Evolutionary conservation across 768 basidiomycete species (phyloP).

Genomic region (Panellus pusillus): DNA sequence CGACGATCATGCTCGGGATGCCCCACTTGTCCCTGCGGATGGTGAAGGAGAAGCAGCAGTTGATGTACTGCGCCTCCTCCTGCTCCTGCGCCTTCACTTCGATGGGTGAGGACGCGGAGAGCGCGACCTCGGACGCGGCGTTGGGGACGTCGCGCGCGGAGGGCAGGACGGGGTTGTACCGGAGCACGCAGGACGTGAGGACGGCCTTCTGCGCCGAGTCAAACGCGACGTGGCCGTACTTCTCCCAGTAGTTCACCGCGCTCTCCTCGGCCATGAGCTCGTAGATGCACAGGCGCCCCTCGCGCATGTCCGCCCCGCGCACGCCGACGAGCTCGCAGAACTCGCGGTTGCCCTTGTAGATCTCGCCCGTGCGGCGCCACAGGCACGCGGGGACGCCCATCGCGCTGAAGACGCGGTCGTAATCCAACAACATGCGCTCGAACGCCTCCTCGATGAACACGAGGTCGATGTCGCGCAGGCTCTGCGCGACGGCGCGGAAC

Average conservation of each 20-base stretch:
- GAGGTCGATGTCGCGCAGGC: conserved; percentile 85
- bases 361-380: conserved; percentile 96
- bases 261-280: conserved; percentile 98
- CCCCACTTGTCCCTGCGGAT: conserved; percentile 84
- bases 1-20: conserved; percentile 89
- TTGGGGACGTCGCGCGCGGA: conserved; percentile 32
- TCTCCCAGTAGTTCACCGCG: conserved; percentile 97
- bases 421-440: conserved; percentile 91
- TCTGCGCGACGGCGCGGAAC: conserved; percentile 82
- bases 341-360: conserved; percentile 97
- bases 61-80: conserved; percentile 73
- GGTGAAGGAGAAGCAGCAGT: conserved; percentile 90
- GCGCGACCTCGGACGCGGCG: conserved; percentile 16
- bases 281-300: conserved; percentile 93
- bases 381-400: conserved; percentile 98
- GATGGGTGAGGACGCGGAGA: too few species aligned
- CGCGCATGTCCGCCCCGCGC: conserved; percentile 85
- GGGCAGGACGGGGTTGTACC: conserved; percentile 70
- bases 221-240: conserved; percentile 93
- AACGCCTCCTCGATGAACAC: conserved; percentile 99
- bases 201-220: conserved; percentile 92
- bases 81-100: too few species aligned
- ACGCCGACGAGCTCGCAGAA: conserved; percentile 90
- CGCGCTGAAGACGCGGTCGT: conserved; percentile 90
- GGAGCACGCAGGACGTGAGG: conserved; percentile 85